phyloP scores from a whole-genome alignment of 140 eudicot species.

The Oenanthe javanica region DNA sequence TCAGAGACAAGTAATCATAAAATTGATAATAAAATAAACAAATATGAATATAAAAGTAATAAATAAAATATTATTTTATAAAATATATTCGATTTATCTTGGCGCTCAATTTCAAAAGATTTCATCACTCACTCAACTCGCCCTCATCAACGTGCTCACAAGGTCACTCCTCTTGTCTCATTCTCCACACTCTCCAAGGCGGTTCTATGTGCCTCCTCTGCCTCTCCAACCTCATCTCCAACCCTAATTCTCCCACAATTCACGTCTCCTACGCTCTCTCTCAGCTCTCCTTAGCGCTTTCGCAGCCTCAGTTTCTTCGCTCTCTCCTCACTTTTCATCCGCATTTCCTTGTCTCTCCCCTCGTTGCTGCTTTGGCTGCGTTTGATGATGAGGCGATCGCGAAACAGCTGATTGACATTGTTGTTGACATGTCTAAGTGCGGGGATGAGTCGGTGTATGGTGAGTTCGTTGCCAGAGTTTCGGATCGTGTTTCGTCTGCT shows the following conservation, averaged over 20 bases:
- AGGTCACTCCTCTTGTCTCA: conserved; percentile 58
- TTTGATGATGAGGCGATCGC: conserved; percentile 72
- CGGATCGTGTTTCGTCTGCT: conserved; percentile 9
- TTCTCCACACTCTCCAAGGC: conserved; percentile 60
- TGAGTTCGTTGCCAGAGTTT: conserved; percentile 49
- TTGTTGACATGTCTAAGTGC: conserved; percentile 29
- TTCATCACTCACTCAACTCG: background rate
- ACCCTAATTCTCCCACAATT: background rate
- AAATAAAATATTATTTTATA: no score
- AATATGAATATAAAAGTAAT: no score
- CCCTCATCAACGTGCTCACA: conserved; percentile 31
- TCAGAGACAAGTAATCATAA: no score
- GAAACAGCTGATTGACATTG: conserved; percentile 42
- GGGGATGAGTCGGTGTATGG: conserved; percentile 30
- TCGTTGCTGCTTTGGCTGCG: conserved; percentile 39
- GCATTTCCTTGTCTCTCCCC: conserved; percentile 72
- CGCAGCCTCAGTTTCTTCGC: conserved; percentile 48
- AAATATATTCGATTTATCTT: no score
- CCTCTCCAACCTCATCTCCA: conserved; percentile 16
- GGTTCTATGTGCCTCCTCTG: conserved; percentile 81
- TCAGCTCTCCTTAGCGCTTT: conserved; percentile 40
- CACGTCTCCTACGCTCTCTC: conserved; percentile 6
- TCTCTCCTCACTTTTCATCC: conserved; percentile 55
- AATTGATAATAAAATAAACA: no score
- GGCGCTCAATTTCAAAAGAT: no score